Evolutionary conservation across 257 asterid genomes (phyloP), one percentile per base, ranked within the genome.

Genomic region (Solanum medicagineum): DNA sequence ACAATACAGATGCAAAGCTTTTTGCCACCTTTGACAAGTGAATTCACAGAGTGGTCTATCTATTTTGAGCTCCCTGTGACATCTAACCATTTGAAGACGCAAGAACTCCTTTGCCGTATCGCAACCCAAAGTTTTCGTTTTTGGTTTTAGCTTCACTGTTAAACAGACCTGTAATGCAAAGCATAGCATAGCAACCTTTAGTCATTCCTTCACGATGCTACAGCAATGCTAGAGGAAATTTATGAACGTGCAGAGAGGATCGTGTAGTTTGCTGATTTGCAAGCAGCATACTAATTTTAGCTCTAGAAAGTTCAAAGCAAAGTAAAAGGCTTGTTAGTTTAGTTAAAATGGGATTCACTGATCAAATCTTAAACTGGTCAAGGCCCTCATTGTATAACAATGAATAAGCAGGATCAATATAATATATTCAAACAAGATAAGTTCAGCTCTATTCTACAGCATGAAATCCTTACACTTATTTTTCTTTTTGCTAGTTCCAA

Each of bases 61-160:
- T 79, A 93, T 42, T 87, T 94, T 92, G 86, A 96, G 94, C 91
- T 93, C 95, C 88, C 87, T 84, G 90, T 93, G 98, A 84, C 97
- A 92, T 89, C 93, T 93, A 6, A 89, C 90, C 79, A 92, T 83
- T 19, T 90, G 93, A 45, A 96, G 90, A 20, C 96, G 96, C 51
- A 94, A 85, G 89, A 96, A 93, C 69, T 92, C 93, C n/a, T 88
- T 88, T 36, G 92, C 85, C 51, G 85, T 24, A 44, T 92, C 90
- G 53, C 82, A 87, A 85, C 86, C 84, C 70, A 45, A 71, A 70
- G 84, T 71, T 84, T 65, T 84, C 56, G 65, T 69, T 51, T 59
- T 86, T 32, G 91, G 60, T 80, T 80, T 91, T 68, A 87, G 63
- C 85, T 89, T 94, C 84, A 93, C 91, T 47, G 93, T 87, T 89